Evolutionary conservation across 1,284 basidiomycete species (phyloP).

Genomic region (Marasmius fiardii): DNA sequence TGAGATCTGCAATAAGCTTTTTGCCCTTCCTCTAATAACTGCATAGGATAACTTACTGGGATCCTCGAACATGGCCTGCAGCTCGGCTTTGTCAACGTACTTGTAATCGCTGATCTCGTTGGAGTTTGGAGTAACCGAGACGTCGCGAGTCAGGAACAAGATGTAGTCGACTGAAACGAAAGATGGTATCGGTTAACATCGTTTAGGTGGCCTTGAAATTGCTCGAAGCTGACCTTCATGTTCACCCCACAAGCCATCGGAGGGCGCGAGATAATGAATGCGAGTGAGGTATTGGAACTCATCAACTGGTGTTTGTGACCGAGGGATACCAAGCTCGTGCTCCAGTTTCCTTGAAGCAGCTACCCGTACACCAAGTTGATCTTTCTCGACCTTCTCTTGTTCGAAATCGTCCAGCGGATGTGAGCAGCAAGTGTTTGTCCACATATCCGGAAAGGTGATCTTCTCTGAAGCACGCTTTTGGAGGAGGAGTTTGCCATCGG

Average conservation of each 20-base stretch:
- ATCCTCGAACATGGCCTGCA: slow-evolving; percentile 89
- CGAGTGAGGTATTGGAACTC: slow-evolving; percentile 93
- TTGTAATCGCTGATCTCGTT: slow-evolving; percentile 94
- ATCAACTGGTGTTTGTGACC: slow-evolving; percentile 73
- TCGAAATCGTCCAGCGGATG: slow-evolving; percentile 94
- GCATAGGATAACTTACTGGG: slow-evolving; percentile 45
- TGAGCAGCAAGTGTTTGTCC: slow-evolving; percentile 99
- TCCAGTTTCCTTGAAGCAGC: slow-evolving; percentile 95
- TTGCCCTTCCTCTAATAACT: too few relatives aligned
- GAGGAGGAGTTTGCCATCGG: slow-evolving; percentile 91
- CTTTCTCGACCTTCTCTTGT: slow-evolving; percentile 73
- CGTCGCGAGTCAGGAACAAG: slow-evolving; percentile 89
- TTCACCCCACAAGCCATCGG: slow-evolving; percentile 93
- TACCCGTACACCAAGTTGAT: slow-evolving; percentile 82
- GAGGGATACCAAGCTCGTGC: slow-evolving; percentile 95
- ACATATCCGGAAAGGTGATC: slow-evolving; percentile 99
- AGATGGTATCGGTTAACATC: slow-evolving; percentile 9
- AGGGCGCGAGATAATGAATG: slow-evolving; percentile 98
- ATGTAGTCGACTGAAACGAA: slow-evolving; percentile 92
- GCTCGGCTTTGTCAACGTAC: slow-evolving; percentile 89
- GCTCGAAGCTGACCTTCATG: slow-evolving; percentile 78
- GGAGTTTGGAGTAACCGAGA: slow-evolving; percentile 78
- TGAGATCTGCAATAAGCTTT: slow-evolving; percentile 12
- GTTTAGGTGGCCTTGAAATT: background rate
- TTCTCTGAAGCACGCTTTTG: slow-evolving; percentile 96